Base-by-base conservation (phyloP, 768 basidiomycete genomes). In the Butyriboletus loyo region DNA sequence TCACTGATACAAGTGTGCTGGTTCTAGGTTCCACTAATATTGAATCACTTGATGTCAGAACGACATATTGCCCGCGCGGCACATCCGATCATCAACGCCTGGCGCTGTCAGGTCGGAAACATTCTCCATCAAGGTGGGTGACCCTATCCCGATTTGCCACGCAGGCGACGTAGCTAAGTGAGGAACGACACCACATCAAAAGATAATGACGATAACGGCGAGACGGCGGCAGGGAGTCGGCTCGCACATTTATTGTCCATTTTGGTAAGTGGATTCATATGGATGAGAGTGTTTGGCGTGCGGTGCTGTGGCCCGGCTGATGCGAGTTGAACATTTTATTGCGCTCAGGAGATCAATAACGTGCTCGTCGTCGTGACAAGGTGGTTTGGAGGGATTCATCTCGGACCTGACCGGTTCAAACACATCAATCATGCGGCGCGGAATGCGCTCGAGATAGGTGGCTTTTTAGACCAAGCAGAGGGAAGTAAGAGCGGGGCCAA, bases 181-280 rank as follows among this genome's bases (percentile, higher is more conserved):
- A 15, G 21, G 27, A 35, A 36, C 31, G 41, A 36, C 4, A 24
- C 10, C 11, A 14, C 10, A 27, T 58, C 27, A 37, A 38, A 57
- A 92, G 95, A 98, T 63, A 95, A 97, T 53, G 92, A 95, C 51
- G 95, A 98, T 54, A 90, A 98, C 52, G 92, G 94, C 2, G 96
- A 99, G 72, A 85, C 88, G 0, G 93, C 92, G 1, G 96, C 96
- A 19, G 96, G 96, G 5, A 85, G 88, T 38, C 81, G 96, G 17
- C 72, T 98, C 21, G 92, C 92, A 1, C 95, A 98, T 68, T 77
- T 99, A 2, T 72, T 99, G 5, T 92, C 94, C 56, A 92, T 96
- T 41, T 67, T 97, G 42, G 91, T 91, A 53, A 45, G 82, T 63
- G 17, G 13, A n/a, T 17, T 36, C 35, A 31, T 10, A 24, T 32